Evolutionary conservation across 2,329 filamentous ascomycete species (phyloP).

Genomic region (Ascochyta fabae): DNA sequence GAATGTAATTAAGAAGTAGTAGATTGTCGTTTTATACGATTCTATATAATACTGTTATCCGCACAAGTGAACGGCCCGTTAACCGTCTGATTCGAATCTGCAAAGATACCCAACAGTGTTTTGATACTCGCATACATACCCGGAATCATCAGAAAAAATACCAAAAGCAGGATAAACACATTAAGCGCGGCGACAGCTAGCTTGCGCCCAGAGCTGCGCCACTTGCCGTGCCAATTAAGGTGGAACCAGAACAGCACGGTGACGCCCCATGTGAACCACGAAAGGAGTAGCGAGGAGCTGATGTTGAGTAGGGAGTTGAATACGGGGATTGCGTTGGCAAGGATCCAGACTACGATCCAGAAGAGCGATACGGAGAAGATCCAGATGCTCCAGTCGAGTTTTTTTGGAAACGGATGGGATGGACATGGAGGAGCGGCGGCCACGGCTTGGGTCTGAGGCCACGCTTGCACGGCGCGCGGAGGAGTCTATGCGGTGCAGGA

Average conservation of each 20-base stretch:
- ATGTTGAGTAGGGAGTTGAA: conserved; percentile 38
- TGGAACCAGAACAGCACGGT: conserved; percentile 41
- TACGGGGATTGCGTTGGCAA: conserved; percentile 38
- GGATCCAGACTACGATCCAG: conserved; percentile 37
- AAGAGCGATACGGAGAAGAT: conserved; percentile 32
- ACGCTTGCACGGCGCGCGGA: conserved; percentile 6
- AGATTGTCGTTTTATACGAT: too few relatives aligned
- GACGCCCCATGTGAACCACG: conserved; percentile 39
- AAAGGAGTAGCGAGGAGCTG: conserved; percentile 31
- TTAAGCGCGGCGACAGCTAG: conserved; percentile 29
- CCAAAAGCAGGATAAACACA: conserved; percentile 29
- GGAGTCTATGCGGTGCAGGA: conserved; percentile 22
- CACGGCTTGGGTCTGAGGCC: conserved; percentile 18
- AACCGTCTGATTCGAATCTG: conserved; percentile 30
- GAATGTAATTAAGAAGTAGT: too few relatives aligned
- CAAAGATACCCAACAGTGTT: conserved; percentile 30
- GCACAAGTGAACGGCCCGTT: conserved; percentile 40
- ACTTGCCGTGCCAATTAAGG: conserved; percentile 37
- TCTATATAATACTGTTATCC: conserved; percentile 27
- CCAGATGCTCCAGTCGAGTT: conserved; percentile 30
- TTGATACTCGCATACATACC: conserved; percentile 37
- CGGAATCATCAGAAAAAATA: conserved; percentile 33
- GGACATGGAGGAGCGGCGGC: conserved; percentile 24
- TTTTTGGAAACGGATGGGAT: conserved; percentile 24
- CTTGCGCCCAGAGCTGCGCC: conserved; percentile 29